Base-by-base conservation (phyloP, 345 rosid species). In the Luvunga scandens region DNA sequence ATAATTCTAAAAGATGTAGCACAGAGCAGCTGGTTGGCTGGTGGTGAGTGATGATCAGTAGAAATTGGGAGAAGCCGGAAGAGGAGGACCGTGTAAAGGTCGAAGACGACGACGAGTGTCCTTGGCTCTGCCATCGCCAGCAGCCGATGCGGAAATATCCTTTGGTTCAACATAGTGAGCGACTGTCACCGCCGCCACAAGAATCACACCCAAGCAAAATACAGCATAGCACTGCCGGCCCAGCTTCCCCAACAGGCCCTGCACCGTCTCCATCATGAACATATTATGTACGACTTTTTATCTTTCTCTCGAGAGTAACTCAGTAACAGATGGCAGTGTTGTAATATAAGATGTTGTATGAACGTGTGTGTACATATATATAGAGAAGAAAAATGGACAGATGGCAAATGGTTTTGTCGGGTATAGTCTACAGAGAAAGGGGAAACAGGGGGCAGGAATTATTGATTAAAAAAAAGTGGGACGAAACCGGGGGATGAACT, bases 151-250 rank as follows among this genome's bases (percentile, higher is more conserved):
- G 13, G 50, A 13, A 0, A 45, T 10, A 53, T 72, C 81, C 6
- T 30, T 67, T 0, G 31, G 45, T 14, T 66, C 75, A 25, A 28
- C 68, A 50, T 24, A 78, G 59, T 67, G 81, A 71, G 71, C 85
- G 19, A 86, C 31, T 3, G 85, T 57, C 9, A 69, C 81, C 2
- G 83, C 65, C 50, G 13, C 18, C 25, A 74, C 79, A 16, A 88
- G 50, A 24, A 84, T 22, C 65, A 66, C 62, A 3, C 88, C 79
- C 70, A 86, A 68, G 55, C 84, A 83, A 31, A 81, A 25, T 27
- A 83, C 80, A 2, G 84, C 87, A 33, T 86, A 86, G 78, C 87
- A 81, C 39, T 75, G 82, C 7, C 88, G 83, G 6, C 81, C 82
- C 61, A 88, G 9, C 56, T 66, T 83, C 72, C 81, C 82, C 12